phyloP scores from a whole-genome alignment of 495 filamentous ascomycete genomes.

The Pseudomonodictys pantanalensis region DNA sequence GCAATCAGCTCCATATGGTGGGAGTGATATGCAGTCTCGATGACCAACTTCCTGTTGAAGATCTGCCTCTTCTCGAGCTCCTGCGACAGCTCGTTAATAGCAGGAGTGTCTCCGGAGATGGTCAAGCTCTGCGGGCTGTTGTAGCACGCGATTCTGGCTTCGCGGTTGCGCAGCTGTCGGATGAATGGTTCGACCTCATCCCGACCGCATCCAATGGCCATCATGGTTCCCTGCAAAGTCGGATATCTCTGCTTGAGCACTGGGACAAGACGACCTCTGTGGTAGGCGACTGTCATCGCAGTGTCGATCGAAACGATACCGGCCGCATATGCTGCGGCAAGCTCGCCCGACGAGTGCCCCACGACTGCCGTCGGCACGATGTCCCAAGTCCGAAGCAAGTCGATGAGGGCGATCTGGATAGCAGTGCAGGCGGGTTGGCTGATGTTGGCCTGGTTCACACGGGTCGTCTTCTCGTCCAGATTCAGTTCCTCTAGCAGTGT shows the following conservation, averaged over 20 bases:
- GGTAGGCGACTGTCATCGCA: slow-evolving; percentile 47
- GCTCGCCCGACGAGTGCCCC: slow-evolving; percentile 64
- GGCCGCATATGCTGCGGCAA: slow-evolving; percentile 61
- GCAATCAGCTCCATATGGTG: slow-evolving; percentile 53
- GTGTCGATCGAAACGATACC: slow-evolving; percentile 47
- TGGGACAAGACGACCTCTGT: slow-evolving; percentile 32
- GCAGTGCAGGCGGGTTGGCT: slow-evolving; percentile 32
- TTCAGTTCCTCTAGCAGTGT: slow-evolving; percentile 15
- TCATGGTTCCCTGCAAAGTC: slow-evolving; percentile 14
- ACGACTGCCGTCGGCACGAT: slow-evolving; percentile 44
- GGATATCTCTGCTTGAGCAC: neutral
- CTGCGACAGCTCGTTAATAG: slow-evolving; percentile 41
- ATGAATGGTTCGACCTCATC: neutral
- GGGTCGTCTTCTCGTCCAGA: slow-evolving; percentile 6
- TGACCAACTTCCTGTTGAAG: slow-evolving; percentile 47
- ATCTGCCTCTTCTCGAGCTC: slow-evolving; percentile 35
- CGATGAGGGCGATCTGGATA: slow-evolving; percentile 28
- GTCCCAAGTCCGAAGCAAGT: slow-evolving; percentile 36
- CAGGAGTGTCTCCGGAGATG: slow-evolving; percentile 40
- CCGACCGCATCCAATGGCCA: slow-evolving; percentile 17
- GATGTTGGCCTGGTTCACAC: slow-evolving; percentile 21
- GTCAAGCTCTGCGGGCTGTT: slow-evolving; percentile 38
- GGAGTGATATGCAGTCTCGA: slow-evolving; percentile 60
- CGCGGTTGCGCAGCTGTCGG: neutral
- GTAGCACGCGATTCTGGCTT: slow-evolving; percentile 30